Conservation (phyloP, 306 rosid genomes). For the Vachellia pachyceras region DNA sequence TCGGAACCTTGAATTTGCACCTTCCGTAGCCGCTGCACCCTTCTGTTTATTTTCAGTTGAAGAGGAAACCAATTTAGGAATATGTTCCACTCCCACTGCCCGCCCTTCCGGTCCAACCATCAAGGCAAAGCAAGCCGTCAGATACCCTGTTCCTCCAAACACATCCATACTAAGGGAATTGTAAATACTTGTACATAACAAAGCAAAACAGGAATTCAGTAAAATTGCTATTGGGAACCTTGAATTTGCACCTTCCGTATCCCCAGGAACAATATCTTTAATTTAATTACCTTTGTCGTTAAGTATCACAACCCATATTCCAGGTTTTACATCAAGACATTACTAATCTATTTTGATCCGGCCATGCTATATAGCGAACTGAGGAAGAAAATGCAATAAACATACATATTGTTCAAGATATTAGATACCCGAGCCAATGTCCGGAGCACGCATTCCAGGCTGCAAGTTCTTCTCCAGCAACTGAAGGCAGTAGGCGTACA, state of each 20-base stretch:
- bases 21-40: too few species aligned
- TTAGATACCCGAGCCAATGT: slow-evolving; percentile 87
- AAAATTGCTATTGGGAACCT: not conserved
- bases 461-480: slow-evolving; percentile 81
- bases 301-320: too few species aligned
- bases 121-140: slow-evolving; percentile 91
- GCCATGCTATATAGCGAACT: too few species aligned
- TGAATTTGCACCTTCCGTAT: too few species aligned
- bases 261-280: too few species aligned
- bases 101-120: slow-evolving; percentile 92
- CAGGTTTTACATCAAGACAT: too few species aligned
- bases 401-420: slow-evolving; percentile 1
- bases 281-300: too few species aligned
- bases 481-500: slow-evolving; percentile 95
- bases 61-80: slow-evolving; percentile 84
- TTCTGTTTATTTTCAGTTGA: slow-evolving; percentile 74
- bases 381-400: too few species aligned
- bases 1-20: too few species aligned
- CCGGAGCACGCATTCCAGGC: slow-evolving; percentile 91
- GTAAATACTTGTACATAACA: slow-evolving; percentile 9
- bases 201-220: not conserved
- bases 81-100: slow-evolving; percentile 88
- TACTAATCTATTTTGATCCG: too few species aligned
- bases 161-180: slow-evolving; percentile 5
- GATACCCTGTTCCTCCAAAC: slow-evolving; percentile 83